Conservation (phyloP, 2,329 filamentous ascomycete genomes). For the Dactylonectria macrodidyma region DNA sequence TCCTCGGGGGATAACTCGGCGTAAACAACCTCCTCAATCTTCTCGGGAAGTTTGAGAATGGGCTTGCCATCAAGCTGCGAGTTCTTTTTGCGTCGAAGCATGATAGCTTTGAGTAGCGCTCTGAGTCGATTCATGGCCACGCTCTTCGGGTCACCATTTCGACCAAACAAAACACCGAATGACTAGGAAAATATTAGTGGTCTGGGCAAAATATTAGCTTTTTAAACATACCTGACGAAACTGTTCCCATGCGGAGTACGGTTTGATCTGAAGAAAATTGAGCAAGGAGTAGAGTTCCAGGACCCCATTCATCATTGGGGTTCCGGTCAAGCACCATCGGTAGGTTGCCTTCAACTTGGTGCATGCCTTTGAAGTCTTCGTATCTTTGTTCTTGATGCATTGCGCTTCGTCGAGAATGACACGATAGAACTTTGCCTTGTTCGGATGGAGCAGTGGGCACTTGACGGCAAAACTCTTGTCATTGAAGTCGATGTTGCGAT, state of each 20-base stretch:
- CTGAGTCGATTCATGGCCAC: conserved; percentile 81
- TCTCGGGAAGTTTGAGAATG: conserved; percentile 81
- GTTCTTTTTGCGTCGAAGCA: conserved; percentile 86
- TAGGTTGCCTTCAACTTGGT: conserved; percentile 76
- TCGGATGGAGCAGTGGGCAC: conserved; percentile 74
- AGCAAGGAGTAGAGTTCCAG: conserved; percentile 84
- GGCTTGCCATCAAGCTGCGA: conserved; percentile 85
- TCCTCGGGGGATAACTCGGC: conserved; percentile 82
- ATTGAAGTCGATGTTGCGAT: conserved; percentile 55
- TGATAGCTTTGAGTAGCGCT: conserved; percentile 82
- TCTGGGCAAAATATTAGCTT: background rate
- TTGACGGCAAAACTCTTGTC: conserved; percentile 54
- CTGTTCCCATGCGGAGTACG: conserved; percentile 75
- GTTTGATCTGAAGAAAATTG: conserved; percentile 82
- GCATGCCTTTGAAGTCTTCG: conserved; percentile 80
- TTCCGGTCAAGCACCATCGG: conserved; percentile 86
- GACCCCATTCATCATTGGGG: conserved; percentile 90
- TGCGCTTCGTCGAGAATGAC: conserved; percentile 92
- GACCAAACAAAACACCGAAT: conserved; percentile 59
- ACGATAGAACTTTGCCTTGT: conserved; percentile 77
- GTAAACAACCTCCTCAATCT: conserved; percentile 83
- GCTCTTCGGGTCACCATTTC: conserved; percentile 64
- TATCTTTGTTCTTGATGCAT: conserved; percentile 82
- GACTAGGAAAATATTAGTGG: conserved; percentile 45
- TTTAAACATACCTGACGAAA: conserved; percentile 69